Conservation (phyloP, 2,329 filamentous ascomycete genomes). For the Fusarium verrucosum region DNA sequence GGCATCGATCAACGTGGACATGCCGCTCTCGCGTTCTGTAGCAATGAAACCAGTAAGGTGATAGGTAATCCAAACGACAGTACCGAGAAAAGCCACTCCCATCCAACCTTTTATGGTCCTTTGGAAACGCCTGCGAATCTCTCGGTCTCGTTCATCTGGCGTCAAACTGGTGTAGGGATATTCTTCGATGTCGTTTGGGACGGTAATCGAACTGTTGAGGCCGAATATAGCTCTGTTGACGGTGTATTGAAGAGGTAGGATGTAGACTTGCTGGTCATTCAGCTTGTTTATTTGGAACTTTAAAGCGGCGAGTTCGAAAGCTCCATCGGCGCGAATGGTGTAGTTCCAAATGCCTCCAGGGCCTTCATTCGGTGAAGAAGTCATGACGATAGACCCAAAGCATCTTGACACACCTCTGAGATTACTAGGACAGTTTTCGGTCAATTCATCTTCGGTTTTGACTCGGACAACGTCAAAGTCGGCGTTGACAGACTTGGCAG, state of each 20-base stretch:
- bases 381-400: constrained; percentile 78
- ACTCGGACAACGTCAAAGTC: constrained; percentile 65
- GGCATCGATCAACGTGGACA: constrained; percentile 87
- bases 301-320: constrained; percentile 64
- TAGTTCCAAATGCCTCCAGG: constrained; percentile 80
- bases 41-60: constrained; percentile 88
- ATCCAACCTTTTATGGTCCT: constrained; percentile 76
- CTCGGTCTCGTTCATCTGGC: constrained; percentile 69
- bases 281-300: constrained; percentile 71
- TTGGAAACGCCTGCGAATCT: constrained; percentile 77
- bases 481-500: constrained; percentile 63
- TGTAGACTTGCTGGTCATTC: constrained; percentile 81
- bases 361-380: constrained; percentile 78
- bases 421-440: constrained; percentile 69
- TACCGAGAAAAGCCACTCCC: constrained; percentile 80
- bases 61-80: constrained; percentile 83
- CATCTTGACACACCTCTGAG: constrained; percentile 75
- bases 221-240: constrained; percentile 77
- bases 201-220: constrained; percentile 56
- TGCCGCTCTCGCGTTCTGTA: constrained; percentile 84
- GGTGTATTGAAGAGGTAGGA: constrained; percentile 80
- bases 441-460: constrained; percentile 64
- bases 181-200: constrained; percentile 61
- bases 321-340: constrained; percentile 79
- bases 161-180: constrained; percentile 81